These are phyloP conservation scores for Bipolaris gigantea DNA, from an alignment of 2,329 filamentous ascomycete genomes.

Conservation along the genomic window DNA sequence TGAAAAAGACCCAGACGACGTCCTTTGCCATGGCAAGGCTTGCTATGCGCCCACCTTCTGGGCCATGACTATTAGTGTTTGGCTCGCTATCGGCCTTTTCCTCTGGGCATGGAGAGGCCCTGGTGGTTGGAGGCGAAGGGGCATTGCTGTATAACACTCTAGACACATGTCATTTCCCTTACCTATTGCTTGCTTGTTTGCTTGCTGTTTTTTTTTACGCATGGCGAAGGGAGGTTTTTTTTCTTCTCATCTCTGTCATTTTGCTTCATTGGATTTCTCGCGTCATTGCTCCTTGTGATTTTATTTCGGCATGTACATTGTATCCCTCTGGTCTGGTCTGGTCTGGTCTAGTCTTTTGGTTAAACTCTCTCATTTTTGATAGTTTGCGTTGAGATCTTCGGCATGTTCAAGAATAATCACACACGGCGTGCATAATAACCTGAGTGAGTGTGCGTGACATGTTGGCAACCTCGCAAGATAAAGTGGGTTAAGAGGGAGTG, in stretches of 20 bases:
- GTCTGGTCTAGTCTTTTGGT: not conserved
- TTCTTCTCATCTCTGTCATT: not conserved
- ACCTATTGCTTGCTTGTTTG: not conserved
- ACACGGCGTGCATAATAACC: no score
- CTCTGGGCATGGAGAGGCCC: conserved; percentile 79
- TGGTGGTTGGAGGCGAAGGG: conserved; percentile 73
- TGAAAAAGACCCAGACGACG: conserved; percentile 45
- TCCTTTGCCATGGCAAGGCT: conserved; percentile 75
- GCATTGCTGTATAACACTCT: conserved; percentile 63
- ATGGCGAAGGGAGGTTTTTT: conserved; percentile 11
- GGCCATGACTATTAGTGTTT: conserved; percentile 81
- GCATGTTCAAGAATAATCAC: no score
- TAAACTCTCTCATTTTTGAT: not conserved
- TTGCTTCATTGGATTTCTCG: conserved; percentile 1
- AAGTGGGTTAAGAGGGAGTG: no score
- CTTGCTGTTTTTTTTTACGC: not conserved
- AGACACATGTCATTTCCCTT: not conserved
- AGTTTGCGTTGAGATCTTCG: no score
- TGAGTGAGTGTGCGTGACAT: no score
- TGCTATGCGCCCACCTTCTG: conserved; percentile 86
- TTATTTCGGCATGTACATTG: not conserved
- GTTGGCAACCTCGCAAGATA: no score
- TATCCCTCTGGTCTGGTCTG: not conserved
- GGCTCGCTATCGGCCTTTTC: conserved; percentile 73
- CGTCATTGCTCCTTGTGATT: not conserved